These are phyloP conservation scores for Hericium coralloides DNA, from an alignment of 768 basidiomycete species.

Conservation along the genomic window DNA sequence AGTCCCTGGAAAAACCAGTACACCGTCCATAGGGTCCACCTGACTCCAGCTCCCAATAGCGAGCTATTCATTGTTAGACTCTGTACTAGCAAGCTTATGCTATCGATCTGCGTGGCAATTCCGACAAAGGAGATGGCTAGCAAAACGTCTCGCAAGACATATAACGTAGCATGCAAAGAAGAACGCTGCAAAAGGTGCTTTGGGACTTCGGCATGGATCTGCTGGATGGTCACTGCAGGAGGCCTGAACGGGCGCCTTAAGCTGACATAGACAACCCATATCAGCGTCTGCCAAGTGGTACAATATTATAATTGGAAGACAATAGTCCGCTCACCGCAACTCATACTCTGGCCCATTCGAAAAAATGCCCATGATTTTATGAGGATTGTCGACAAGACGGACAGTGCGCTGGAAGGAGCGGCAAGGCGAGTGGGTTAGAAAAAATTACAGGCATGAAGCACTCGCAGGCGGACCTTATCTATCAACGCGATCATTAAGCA, in stretches of 20 bases:
- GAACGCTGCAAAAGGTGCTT: constrained; percentile 1
- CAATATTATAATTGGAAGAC: background rate
- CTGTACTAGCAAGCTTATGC: background rate
- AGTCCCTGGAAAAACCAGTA: constrained; percentile 8
- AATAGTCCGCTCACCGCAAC: background rate
- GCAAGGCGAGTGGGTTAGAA: no score
- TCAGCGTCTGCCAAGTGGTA: background rate
- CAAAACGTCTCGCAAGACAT: background rate
- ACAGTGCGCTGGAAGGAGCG: no score
- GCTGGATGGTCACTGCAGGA: constrained; percentile 1
- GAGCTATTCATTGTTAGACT: background rate
- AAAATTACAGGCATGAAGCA: no score
- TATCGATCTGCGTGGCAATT: background rate
- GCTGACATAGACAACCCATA: background rate
- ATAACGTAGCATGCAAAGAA: background rate
- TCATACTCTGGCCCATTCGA: background rate
- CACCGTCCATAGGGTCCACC: background rate
- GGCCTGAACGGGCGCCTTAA: background rate
- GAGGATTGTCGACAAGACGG: no score
- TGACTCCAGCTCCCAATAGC: background rate
- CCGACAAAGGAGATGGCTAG: background rate
- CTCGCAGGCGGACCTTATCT: no score
- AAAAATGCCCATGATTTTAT: background rate
- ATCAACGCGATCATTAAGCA: no score
- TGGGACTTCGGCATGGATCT: constrained; percentile 5